Evolutionary conservation across 805 yeast species (phyloP).

Genomic region (Starmera quercuum): DNA sequence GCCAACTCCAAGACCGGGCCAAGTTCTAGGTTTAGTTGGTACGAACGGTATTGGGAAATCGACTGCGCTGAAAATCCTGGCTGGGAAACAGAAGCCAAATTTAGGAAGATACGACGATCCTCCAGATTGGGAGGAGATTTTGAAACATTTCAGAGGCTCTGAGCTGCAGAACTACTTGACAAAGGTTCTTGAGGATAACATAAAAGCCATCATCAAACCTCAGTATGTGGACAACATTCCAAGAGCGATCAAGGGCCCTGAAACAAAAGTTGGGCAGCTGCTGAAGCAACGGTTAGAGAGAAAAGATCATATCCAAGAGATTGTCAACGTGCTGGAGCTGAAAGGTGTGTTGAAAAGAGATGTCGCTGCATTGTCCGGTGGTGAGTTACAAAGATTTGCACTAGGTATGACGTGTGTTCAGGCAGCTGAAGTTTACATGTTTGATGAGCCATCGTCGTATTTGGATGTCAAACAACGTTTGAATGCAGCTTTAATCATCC

Average conservation of each 20-base stretch:
- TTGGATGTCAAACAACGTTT: conserved; percentile 98
- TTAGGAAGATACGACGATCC: conserved; percentile 92
- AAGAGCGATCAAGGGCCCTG: conserved; percentile 87
- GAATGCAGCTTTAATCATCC: conserved; percentile 91
- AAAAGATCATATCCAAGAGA: conserved; percentile 51
- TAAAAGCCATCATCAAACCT: conserved; percentile 96
- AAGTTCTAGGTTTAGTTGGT: conserved; percentile 95
- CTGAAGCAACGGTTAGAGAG: conserved; percentile 74
- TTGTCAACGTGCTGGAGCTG: conserved; percentile 68
- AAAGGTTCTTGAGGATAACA: conserved; percentile 85
- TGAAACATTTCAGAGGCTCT: conserved; percentile 89
- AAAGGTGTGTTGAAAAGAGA: conserved; percentile 77
- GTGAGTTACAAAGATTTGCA: conserved; percentile 97
- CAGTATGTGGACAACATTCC: conserved; percentile 98
- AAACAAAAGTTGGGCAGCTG: conserved; percentile 78
- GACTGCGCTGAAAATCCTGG: conserved; percentile 91
- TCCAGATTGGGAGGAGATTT: conserved; percentile 94
- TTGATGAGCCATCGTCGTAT: conserved; percentile 98
- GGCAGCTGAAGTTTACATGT: conserved; percentile 94
- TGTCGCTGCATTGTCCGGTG: conserved; percentile 87
- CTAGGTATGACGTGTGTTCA: conserved; percentile 97
- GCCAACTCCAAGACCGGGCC: conserved; percentile 99
- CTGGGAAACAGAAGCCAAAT: conserved; percentile 97
- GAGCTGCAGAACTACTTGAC: conserved; percentile 96
- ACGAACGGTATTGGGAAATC: conserved; percentile 99